Percentiles rank a stretch among this genome's conserved stretches.
Conservation (phyloP, 1,139 yeast species). For the Diutina sp. region DNA sequence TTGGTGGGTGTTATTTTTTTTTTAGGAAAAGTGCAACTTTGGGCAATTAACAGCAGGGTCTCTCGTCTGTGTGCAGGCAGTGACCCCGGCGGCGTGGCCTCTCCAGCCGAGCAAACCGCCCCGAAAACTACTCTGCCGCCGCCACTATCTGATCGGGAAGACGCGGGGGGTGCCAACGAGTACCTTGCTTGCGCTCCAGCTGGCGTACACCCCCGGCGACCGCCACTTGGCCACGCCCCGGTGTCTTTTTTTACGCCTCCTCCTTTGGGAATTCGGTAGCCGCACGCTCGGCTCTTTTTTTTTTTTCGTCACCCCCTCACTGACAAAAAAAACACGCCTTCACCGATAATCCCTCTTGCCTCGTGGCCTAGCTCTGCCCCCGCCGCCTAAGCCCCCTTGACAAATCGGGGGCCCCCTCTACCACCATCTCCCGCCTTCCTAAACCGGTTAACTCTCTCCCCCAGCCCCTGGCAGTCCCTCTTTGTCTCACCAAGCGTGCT, state of each 20-base stretch:
- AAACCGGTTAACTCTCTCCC: too few relatives aligned
- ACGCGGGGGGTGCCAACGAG: not conserved
- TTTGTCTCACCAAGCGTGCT: too few relatives aligned
- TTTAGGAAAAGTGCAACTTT: conserved; percentile 1
- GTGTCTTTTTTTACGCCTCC: not conserved
- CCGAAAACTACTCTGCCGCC: not conserved
- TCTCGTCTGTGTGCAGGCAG: not conserved
- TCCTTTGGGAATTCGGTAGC: not conserved
- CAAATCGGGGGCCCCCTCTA: too few relatives aligned
- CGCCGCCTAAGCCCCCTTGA: too few relatives aligned
- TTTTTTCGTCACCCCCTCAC: not conserved
- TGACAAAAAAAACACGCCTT: not conserved
- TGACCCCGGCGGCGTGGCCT: not conserved
- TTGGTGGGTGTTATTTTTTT: not conserved
- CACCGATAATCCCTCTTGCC: too few relatives aligned
- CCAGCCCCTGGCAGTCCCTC: too few relatives aligned
- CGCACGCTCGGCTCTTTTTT: not conserved
- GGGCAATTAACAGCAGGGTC: not conserved
- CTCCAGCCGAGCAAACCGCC: not conserved
- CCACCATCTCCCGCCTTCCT: too few relatives aligned
- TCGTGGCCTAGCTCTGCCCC: too few relatives aligned
- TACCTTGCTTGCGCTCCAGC: not conserved
- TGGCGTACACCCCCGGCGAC: not conserved
- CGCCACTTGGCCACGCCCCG: not conserved
- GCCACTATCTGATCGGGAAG: not conserved